Percentiles rank a stretch among this genome's conserved stretches.
Conservation (phyloP, 2,329 filamentous ascomycete species). For the Alternaria infectoria region DNA sequence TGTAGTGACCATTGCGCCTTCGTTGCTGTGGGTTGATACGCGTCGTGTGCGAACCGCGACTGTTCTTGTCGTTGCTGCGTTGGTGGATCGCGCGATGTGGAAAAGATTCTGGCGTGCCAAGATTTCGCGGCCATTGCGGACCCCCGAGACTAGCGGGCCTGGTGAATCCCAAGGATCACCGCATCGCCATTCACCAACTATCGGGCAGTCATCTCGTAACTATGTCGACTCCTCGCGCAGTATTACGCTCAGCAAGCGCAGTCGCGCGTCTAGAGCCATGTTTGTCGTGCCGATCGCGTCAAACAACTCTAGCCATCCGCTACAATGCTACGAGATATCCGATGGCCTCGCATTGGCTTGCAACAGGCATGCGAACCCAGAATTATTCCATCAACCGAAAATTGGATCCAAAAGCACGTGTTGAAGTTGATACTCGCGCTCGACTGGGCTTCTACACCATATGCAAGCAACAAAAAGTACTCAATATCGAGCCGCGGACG, state of each 20-base stretch:
- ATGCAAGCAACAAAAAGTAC: constrained; percentile 19
- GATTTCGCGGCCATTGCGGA: constrained; percentile 32
- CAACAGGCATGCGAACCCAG: constrained; percentile 2
- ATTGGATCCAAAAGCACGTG: constrained; percentile 23
- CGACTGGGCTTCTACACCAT: constrained; percentile 29
- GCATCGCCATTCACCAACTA: background rate
- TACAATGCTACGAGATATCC: constrained; percentile 8
- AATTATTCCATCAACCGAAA: constrained; percentile 24
- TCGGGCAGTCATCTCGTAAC: background rate
- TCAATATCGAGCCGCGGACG: constrained; percentile 19
- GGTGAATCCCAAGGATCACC: background rate
- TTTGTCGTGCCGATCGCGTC: constrained; percentile 27
- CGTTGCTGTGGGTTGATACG: constrained; percentile 5
- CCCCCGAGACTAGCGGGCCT: constrained; percentile 18
- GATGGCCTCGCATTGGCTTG: background rate
- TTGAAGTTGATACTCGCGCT: constrained; percentile 27
- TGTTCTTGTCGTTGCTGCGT: constrained; percentile 26
- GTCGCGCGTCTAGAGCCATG: constrained; percentile 17
- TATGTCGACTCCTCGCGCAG: constrained; percentile 30
- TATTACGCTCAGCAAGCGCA: constrained; percentile 13
- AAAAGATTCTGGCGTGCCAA: constrained; percentile 28
- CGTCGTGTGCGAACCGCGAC: constrained; percentile 23
- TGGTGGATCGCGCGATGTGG: constrained; percentile 14
- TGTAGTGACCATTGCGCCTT: constrained; percentile 44
- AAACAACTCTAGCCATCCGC: constrained; percentile 1